Evolutionary conservation across 148 eudicot genomes (phyloP), one percentile per base, ranked within the genome.

Genomic region (Amaranthus cruentus): DNA sequence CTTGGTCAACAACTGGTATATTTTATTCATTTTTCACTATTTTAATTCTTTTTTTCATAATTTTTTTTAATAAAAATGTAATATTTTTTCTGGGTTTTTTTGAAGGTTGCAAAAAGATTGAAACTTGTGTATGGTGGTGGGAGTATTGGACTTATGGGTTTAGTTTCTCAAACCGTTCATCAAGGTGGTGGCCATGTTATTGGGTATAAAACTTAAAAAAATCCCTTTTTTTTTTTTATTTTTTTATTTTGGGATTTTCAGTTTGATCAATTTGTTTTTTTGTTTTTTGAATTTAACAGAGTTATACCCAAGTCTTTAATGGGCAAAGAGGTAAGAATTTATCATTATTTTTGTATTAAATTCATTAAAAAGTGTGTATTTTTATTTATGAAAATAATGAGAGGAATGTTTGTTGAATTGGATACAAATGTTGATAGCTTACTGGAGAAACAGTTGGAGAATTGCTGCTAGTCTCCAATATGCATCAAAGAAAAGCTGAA

Each of bases 111-210:
- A 62, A 88, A 84, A 68, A 85, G 80, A 38, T 74, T 91, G 79
- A 84, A 81, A 73, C 88, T 90, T 64, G 96, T 90, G 46, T 90
- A 90, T 78, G 96, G 96, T 15, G 96, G 96, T 43, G 96, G 93
- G 3, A 91, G 96, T 61, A 72, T 87, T 62, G 96, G 96, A 5
- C 75, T 91, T 4, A 91, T 91, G 96, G 96, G 96, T 12, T 81
- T 91, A 74, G 85, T 91, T 18, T 84, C 96, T 57, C 89, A 89
- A 62, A 88, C 81, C 63, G 96, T 91, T 74, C 85, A 91, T 63
- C 77, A 71, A 42, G 88, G 89, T 47, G 96, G 93, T 6, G 79
- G 91, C 47, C 86, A 91, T 82, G 96, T 91, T 59, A 72, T 88
- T 70, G 96, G 96, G 96, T 91, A 78, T 10, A 11, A 53, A 50